Evolutionary conservation across 352 stramenopile genomes (phyloP).

Genomic region (Aphanomyces stellatus): DNA sequence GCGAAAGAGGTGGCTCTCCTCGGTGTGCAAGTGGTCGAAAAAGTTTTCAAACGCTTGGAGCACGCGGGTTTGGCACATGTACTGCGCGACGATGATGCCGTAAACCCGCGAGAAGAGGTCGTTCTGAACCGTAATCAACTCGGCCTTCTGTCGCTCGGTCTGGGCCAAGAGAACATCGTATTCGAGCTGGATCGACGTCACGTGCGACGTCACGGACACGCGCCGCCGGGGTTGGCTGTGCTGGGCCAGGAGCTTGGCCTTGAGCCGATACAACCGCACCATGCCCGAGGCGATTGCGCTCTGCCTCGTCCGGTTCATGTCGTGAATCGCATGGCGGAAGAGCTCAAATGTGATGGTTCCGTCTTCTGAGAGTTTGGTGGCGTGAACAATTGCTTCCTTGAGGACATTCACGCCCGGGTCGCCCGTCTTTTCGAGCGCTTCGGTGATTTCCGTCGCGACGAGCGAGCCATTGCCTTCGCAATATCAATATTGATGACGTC

Average conservation of each 20-base stretch:
- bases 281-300: slow-evolving; percentile 49
- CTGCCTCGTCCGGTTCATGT: slow-evolving; percentile 55
- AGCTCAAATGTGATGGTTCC: slow-evolving; percentile 63
- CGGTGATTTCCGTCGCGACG: slow-evolving; percentile 13
- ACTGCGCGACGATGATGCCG: slow-evolving; percentile 50
- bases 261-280: slow-evolving; percentile 36
- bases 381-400: not conserved
- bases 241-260: slow-evolving; percentile 39
- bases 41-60: slow-evolving; percentile 61
- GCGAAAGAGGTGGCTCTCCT: slow-evolving; percentile 26
- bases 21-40: slow-evolving; percentile 26
- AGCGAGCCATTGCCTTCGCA: slow-evolving; percentile 18
- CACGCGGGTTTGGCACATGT: slow-evolving; percentile 63
- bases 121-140: slow-evolving; percentile 40
- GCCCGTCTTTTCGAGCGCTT: slow-evolving; percentile 17
- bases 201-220: not conserved
- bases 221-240: no score
- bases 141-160: slow-evolving; percentile 36
- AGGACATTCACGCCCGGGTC: slow-evolving; percentile 12
- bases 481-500: no score
- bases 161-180: slow-evolving; percentile 45
- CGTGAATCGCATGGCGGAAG: slow-evolving; percentile 45
- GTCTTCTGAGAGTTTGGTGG: slow-evolving; percentile 19
- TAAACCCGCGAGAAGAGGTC: slow-evolving; percentile 46
- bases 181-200: slow-evolving; percentile 35